Evolutionary conservation across 495 filamentous ascomycete genomes (phyloP), one percentile per base, ranked within the genome.

Genomic region (Neurospora cerealis): DNA sequence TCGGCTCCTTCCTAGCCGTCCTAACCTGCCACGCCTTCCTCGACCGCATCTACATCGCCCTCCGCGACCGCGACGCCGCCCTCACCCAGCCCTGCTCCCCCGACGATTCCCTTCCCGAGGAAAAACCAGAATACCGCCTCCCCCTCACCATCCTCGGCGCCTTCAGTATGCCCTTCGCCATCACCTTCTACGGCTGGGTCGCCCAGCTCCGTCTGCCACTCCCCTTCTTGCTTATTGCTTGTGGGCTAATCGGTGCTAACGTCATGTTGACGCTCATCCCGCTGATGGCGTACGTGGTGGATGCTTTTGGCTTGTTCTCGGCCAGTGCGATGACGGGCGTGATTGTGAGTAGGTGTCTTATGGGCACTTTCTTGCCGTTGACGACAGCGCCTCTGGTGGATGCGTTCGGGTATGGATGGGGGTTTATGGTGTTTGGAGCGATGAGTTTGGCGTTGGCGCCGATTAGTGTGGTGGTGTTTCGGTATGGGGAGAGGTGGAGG

Each of bases 291-390:
- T 90, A 89, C 71, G 81, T 90, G 10, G 88, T 89, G 0, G 88
- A 90, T 73, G 87, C 88, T 0, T 90, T 87, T 74, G 85, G 86
- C 0, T 71, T 88, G 15, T 88, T n/a, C n/a, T n/a, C n/a, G n/a
- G n/a, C n/a, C n/a, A n/a, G n/a, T n/a, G n/a, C n/a, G n/a, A n/a
- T 89, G 83, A 89, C 88, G 2, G 84, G 84, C 0, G 78, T 88
- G 36, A 86, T 89, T 42, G 85, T 90, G 34, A 80, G 81, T 28
- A 79, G 88, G 38, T 89, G 87, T 75, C 78, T 90, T 6, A 84
- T 83, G 76, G 82, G 86, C 28, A 89, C 88, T 0, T 82, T 89
- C 32, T 70, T 90, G 42, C 88, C 88, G 2, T 79, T 89, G 70
- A 78, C 83, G 1, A 80, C 84, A 10, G 80, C 75, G 3, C 86